Evolutionary conservation across 805 yeast species (phyloP).

Genomic region (Candida khao-thaluensis): DNA sequence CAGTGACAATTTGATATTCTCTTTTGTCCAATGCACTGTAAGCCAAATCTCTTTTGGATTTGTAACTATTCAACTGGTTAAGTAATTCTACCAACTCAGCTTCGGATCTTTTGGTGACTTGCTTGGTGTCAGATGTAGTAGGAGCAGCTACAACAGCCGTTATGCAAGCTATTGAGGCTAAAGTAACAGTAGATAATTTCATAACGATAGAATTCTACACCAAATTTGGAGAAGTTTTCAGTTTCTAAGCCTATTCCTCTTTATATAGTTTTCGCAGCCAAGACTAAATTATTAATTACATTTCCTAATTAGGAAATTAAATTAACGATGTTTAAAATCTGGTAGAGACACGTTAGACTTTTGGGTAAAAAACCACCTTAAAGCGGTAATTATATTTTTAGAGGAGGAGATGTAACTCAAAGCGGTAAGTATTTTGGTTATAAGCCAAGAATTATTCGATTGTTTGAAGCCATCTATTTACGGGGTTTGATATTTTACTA

Average conservation of each 20-base stretch:
- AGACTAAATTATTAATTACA: slow-evolving; percentile 1
- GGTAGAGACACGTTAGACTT: not conserved
- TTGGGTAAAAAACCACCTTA: slow-evolving; percentile 4
- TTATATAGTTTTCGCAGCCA: slow-evolving; percentile 8
- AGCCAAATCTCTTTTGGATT: slow-evolving; percentile 30
- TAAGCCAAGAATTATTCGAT: slow-evolving; percentile 5
- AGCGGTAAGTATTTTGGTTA: not conserved
- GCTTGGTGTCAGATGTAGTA: slow-evolving; percentile 14
- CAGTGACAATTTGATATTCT: slow-evolving; percentile 41
- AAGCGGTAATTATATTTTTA: slow-evolving; percentile 1
- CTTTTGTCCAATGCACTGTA: slow-evolving; percentile 29
- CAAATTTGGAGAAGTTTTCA: not conserved
- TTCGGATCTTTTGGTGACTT: slow-evolving; percentile 16
- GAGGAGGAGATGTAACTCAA: slow-evolving; percentile 2
- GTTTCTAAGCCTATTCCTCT: slow-evolving; percentile 3
- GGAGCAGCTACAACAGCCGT: slow-evolving; percentile 17
- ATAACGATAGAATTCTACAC: slow-evolving; percentile 14
- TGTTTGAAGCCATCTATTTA: not conserved
- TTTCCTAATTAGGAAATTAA: slow-evolving; percentile 6
- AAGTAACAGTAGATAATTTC: slow-evolving; percentile 17
- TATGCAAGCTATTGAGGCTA: slow-evolving; percentile 13
- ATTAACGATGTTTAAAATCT: not conserved
- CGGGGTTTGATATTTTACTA: too few relatives aligned
- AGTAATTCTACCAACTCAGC: slow-evolving; percentile 21
- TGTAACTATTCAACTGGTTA: slow-evolving; percentile 23